These are phyloP conservation scores for Cladobotryum protrusum DNA, from an alignment of 2,329 filamentous ascomycete species.

Conservation along the genomic window DNA sequence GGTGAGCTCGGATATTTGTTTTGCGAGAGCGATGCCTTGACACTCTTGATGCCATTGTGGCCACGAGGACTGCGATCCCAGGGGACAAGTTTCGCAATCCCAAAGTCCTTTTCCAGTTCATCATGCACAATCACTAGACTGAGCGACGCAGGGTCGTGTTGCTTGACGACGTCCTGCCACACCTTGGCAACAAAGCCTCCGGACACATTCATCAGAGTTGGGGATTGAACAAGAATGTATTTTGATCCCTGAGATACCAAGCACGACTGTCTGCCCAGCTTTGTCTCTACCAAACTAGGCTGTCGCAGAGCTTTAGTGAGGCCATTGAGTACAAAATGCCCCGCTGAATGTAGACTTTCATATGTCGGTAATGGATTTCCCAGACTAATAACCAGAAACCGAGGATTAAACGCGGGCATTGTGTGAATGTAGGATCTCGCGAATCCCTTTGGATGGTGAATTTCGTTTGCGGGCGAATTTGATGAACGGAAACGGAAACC, in stretches of 20 bases:
- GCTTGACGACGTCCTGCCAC: conserved; percentile 51
- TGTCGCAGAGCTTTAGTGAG: conserved; percentile 43
- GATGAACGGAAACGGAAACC: no score
- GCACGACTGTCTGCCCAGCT: conserved; percentile 47
- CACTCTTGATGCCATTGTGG: conserved; percentile 70
- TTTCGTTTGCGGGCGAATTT: no score
- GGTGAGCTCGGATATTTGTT: conserved; percentile 34
- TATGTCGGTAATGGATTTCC: conserved; percentile 76
- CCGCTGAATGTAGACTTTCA: conserved; percentile 79
- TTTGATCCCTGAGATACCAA: conserved; percentile 42
- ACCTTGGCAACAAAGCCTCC: conserved; percentile 64
- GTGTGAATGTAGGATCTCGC: background rate
- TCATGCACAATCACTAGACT: conserved; percentile 78
- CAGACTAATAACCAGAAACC: conserved; percentile 75
- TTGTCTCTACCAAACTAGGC: conserved; percentile 42
- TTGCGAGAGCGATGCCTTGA: conserved; percentile 44
- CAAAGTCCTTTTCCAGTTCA: conserved; percentile 70
- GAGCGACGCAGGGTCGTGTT: conserved; percentile 27
- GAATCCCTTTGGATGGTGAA: no score
- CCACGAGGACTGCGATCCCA: conserved; percentile 61
- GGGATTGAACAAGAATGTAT: conserved; percentile 67
- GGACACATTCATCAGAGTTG: conserved; percentile 76
- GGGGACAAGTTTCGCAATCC: conserved; percentile 57
- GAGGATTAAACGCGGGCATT: conserved; percentile 30
- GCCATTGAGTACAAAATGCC: conserved; percentile 67